phyloP scores from a whole-genome alignment of 179 eudicot species.

The Beta macrorhiza region DNA sequence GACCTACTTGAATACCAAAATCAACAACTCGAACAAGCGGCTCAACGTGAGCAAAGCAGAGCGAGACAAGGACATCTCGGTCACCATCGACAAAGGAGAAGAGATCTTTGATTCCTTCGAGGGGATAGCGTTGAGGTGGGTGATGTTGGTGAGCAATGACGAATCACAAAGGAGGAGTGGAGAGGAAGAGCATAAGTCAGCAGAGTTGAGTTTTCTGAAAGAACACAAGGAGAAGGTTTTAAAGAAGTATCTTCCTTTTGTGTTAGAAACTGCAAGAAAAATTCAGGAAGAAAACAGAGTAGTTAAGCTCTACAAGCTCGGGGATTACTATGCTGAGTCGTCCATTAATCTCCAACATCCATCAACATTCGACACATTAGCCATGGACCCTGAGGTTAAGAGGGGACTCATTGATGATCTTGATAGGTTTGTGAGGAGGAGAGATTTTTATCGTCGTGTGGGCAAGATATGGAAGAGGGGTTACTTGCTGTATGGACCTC shows the following conservation, averaged over 20 bases:
- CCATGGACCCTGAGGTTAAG: constrained; percentile 22
- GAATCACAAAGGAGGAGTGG: neutral
- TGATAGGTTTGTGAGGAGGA: constrained; percentile 21
- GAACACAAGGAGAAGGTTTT: constrained; percentile 5
- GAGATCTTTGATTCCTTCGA: constrained; percentile 2
- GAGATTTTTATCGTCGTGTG: constrained; percentile 22
- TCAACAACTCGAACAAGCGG: neutral
- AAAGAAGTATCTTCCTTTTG: neutral
- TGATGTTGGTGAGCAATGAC: neutral
- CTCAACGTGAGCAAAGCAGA: neutral
- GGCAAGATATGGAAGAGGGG: constrained; percentile 41
- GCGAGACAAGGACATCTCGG: neutral
- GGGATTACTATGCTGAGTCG: neutral
- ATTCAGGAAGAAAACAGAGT: constrained; percentile 5
- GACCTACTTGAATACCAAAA: neutral
- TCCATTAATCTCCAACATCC: constrained; percentile 20
- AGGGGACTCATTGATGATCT: constrained; percentile 19
- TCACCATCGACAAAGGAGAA: constrained; percentile 3
- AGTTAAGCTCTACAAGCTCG: neutral
- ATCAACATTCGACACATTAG: constrained; percentile 22
- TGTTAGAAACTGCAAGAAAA: neutral
- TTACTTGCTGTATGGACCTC: constrained; percentile 34
- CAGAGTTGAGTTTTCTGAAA: neutral
- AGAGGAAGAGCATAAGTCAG: neutral
- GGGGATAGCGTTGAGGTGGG: constrained; percentile 5